A percentile compares a stretch with the other conserved stretches of the same genome.
phyloP scores from a whole-genome alignment of 805 yeast species.

The Sungouiozyma intestinalis region DNA sequence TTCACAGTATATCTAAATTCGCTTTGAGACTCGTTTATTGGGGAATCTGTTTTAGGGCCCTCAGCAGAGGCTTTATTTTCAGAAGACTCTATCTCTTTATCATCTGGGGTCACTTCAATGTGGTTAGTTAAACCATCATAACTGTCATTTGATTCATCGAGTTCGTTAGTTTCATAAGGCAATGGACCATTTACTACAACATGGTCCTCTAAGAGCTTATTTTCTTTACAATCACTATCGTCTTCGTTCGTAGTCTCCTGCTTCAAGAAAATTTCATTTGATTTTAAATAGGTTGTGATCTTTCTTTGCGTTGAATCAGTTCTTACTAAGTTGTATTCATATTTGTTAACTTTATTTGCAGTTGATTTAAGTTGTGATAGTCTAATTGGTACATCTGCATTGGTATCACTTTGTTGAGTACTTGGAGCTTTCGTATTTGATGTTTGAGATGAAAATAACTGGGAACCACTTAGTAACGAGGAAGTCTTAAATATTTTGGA shows the following conservation, averaged over 20 bases:
- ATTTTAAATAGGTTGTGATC: constrained; percentile 20
- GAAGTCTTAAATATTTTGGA: constrained; percentile 64
- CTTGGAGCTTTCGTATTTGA: not conserved
- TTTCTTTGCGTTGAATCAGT: constrained; percentile 27
- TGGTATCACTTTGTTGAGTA: not conserved
- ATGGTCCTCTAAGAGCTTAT: too few species aligned
- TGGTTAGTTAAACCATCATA: too few species aligned
- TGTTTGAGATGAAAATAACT: constrained; percentile 2
- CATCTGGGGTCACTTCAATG: not conserved
- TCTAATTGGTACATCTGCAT: not conserved
- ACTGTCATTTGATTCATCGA: too few species aligned
- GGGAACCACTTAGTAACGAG: constrained; percentile 34
- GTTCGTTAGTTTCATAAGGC: too few species aligned
- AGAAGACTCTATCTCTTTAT: not conserved
- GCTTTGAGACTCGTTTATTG: not conserved
- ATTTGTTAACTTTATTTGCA: constrained; percentile 14
- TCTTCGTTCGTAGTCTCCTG: not conserved
- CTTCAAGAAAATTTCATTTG: constrained; percentile 3
- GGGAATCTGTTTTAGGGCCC: not conserved
- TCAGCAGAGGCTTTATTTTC: not conserved
- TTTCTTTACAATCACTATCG: too few species aligned
- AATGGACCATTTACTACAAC: too few species aligned
- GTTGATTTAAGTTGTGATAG: not conserved
- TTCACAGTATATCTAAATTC: constrained; percentile 8
- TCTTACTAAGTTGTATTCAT: constrained; percentile 27